These are phyloP conservation scores for Tricholoma matsutake DNA, from an alignment of 768 basidiomycete genomes.

Conservation along the genomic window DNA sequence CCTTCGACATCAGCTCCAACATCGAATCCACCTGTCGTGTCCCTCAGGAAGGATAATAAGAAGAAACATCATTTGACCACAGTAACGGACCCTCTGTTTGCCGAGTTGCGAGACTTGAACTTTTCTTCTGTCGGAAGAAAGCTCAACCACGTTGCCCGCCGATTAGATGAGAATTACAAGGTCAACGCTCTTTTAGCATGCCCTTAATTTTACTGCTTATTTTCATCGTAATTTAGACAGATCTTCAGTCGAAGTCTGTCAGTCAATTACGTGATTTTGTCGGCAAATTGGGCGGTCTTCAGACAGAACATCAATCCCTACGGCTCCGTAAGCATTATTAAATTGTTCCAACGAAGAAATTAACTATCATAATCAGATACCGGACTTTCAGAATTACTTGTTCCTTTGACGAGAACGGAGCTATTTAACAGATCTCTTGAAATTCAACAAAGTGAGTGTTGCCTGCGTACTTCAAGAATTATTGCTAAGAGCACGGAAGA, in stretches of 20 bases:
- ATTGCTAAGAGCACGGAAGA: constrained; percentile 45
- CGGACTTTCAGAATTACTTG: constrained; percentile 87
- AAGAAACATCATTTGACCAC: constrained; percentile 88
- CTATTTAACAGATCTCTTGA: constrained; percentile 90
- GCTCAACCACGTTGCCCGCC: constrained; percentile 76
- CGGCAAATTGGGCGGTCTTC: constrained; percentile 88
- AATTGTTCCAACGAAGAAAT: neutral
- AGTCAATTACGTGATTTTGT: constrained; percentile 93
- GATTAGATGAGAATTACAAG: constrained; percentile 92
- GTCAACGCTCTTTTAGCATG: constrained; percentile 32
- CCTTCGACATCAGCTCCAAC: constrained; percentile 35
- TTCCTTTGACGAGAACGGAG: constrained; percentile 80
- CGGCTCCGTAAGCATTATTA: constrained; percentile 66
- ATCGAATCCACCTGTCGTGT: constrained; percentile 40
- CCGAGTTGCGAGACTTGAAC: constrained; percentile 85
- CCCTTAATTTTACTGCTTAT: neutral
- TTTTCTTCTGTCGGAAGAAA: constrained; percentile 85
- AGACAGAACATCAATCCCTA: constrained; percentile 87
- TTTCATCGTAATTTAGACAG: constrained; percentile 45
- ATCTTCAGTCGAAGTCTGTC: constrained; percentile 86
- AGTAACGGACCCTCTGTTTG: constrained; percentile 73
- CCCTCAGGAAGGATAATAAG: constrained; percentile 73
- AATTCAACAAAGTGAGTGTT: constrained; percentile 84
- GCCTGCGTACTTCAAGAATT: neutral
- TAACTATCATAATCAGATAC: constrained; percentile 58